phyloP scores from a whole-genome alignment of 345 rosid species.

The Atalantia buxifolia region DNA sequence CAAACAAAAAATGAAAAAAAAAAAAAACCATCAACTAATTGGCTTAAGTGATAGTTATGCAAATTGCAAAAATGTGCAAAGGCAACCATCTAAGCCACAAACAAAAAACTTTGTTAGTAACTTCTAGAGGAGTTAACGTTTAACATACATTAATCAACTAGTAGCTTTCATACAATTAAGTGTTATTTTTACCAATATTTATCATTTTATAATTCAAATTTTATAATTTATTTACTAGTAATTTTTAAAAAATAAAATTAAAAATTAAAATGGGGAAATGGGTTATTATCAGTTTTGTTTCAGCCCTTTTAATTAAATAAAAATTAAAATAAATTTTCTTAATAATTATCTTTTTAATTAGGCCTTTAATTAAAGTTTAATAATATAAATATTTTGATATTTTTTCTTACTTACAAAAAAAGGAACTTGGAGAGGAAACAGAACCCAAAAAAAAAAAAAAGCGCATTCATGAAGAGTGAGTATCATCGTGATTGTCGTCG shows the following conservation, averaged over 20 bases:
- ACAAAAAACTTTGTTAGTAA: neutral
- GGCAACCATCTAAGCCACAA: neutral
- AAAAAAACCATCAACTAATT: neutral
- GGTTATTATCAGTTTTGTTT: no score
- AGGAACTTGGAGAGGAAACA: neutral
- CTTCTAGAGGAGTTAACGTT: neutral
- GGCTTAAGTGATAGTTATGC: neutral
- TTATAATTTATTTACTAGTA: no score
- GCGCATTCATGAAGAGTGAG: conserved; percentile 30
- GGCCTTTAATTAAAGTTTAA: no score
- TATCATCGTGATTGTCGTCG: conserved; percentile 48
- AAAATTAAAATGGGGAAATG: no score
- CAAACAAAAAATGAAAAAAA: neutral
- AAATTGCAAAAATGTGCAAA: neutral
- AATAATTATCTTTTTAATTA: no score
- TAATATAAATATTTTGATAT: no score
- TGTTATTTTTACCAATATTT: no score
- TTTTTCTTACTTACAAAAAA: no score
- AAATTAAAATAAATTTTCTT: no score
- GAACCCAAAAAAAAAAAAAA: neutral
- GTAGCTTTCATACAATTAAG: neutral
- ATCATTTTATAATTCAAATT: no score
- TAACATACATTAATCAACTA: neutral
- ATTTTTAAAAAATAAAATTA: no score
- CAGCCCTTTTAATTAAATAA: no score